These are phyloP conservation scores for Plasmopara muralis DNA, from an alignment of 352 stramenopile species.

Conservation along the genomic window DNA sequence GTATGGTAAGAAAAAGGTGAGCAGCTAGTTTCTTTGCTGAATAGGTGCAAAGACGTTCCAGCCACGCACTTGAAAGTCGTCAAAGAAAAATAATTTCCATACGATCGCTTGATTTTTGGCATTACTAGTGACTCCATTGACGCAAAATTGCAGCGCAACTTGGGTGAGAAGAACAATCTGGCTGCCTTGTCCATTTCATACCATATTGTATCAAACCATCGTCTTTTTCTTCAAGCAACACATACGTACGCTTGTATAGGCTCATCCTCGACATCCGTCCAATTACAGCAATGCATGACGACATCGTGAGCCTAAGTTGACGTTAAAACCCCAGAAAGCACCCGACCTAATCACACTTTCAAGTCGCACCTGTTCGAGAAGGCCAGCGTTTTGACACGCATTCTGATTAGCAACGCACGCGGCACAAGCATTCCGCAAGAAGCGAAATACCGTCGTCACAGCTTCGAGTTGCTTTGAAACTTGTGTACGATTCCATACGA, in stretches of 20 bases:
- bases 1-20: slow-evolving; percentile 1
- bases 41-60: not conserved
- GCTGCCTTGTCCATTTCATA: slow-evolving; percentile 17
- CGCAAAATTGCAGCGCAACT: slow-evolving; percentile 68
- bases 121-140: slow-evolving; percentile 54
- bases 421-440: slow-evolving; percentile 68
- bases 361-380: slow-evolving; percentile 15
- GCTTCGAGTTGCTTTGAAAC: slow-evolving; percentile 10
- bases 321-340: not conserved
- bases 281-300: slow-evolving; percentile 37
- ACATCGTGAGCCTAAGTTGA: slow-evolving; percentile 34
- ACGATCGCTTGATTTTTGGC: slow-evolving; percentile 35
- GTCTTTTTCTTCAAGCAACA: not conserved
- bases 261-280: slow-evolving; percentile 58
- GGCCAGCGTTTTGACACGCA: slow-evolving; percentile 22
- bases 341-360: not conserved
- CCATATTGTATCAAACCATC: not conserved
- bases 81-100: slow-evolving; percentile 63
- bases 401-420: slow-evolving; percentile 43
- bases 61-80: slow-evolving; percentile 54
- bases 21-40: not conserved
- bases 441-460: slow-evolving; percentile 48
- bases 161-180: slow-evolving; percentile 46
- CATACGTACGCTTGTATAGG: slow-evolving; percentile 30
- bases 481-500: slow-evolving; percentile 17